Evolutionary conservation across 1,139 yeast genomes (phyloP).

Genomic region (Debaryomyces coudertii): DNA sequence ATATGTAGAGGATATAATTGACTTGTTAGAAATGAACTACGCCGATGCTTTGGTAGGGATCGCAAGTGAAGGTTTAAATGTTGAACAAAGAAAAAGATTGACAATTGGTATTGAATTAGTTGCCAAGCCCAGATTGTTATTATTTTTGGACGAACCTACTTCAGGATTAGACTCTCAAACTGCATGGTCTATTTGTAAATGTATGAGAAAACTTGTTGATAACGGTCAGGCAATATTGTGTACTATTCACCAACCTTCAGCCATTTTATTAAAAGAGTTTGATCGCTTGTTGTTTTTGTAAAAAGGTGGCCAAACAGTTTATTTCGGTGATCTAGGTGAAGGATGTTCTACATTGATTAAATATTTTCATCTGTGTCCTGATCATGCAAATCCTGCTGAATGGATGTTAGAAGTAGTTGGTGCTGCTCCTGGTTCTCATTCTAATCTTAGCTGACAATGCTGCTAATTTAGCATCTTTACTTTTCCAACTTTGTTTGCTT

Average conservation of each 20-base stretch:
- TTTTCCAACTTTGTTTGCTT: constrained; percentile 68
- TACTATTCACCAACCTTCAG: constrained; percentile 49
- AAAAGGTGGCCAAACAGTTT: constrained; percentile 76
- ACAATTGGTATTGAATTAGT: constrained; percentile 44
- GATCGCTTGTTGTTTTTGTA: constrained; percentile 42
- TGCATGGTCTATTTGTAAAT: constrained; percentile 48
- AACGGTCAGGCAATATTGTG: constrained; percentile 48
- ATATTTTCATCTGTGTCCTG: constrained; percentile 69
- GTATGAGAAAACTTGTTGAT: constrained; percentile 45
- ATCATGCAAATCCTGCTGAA: constrained; percentile 76
- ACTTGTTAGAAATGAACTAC: constrained; percentile 48
- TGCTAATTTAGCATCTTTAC: constrained; percentile 63
- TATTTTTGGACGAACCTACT: constrained; percentile 42
- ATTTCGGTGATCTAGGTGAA: constrained; percentile 77
- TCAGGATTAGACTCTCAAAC: constrained; percentile 47
- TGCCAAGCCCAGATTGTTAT: constrained; percentile 39
- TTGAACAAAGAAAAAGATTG: constrained; percentile 41
- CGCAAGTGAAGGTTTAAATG: constrained; percentile 44
- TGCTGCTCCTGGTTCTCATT: constrained; percentile 77
- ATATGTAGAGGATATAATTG: constrained; percentile 72
- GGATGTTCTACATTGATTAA: constrained; percentile 62
- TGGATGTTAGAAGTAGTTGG: constrained; percentile 84
- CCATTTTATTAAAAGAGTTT: constrained; percentile 38
- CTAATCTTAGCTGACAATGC: constrained; percentile 72
- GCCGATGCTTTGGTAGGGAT: constrained; percentile 45